These are phyloP conservation scores for Plectosphaerella plurivora DNA, from an alignment of 2,329 filamentous ascomycete genomes.

Conservation along the genomic window DNA sequence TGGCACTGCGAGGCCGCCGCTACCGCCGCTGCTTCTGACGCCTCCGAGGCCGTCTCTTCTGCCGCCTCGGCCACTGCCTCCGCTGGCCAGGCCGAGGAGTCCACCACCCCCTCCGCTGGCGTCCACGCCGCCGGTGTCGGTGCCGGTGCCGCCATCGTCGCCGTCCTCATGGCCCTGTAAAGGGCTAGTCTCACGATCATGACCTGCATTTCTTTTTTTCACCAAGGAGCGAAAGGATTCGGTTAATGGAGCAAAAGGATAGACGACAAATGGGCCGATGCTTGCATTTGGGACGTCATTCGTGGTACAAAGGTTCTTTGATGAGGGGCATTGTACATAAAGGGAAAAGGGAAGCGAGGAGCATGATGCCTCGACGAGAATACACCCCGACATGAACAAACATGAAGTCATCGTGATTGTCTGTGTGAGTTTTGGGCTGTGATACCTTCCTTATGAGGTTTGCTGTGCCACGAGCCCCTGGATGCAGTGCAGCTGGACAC, in stretches of 20 bases:
- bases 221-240: background rate
- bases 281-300: background rate
- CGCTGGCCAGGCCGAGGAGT: constrained; percentile 41
- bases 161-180: constrained; percentile 9
- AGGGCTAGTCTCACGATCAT: background rate
- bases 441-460: too few relatives aligned
- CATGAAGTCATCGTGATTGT: too few relatives aligned
- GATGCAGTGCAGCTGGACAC: too few relatives aligned
- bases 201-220: background rate
- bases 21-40: constrained; percentile 1
- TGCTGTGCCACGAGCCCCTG: too few relatives aligned
- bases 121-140: constrained; percentile 4
- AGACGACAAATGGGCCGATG: background rate
- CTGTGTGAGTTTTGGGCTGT: too few relatives aligned
- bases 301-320: background rate
- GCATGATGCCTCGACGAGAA: background rate
- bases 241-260: background rate
- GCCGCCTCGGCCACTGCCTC: background rate
- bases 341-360: background rate
- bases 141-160: constrained; percentile 7
- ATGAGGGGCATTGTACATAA: background rate
- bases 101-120: constrained; percentile 4
- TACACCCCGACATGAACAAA: background rate
- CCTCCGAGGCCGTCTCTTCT: background rate
- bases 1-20: constrained; percentile 23